These are phyloP conservation scores for Candida methanosorbosa DNA, from an alignment of 805 yeast species.

Conservation along the genomic window DNA sequence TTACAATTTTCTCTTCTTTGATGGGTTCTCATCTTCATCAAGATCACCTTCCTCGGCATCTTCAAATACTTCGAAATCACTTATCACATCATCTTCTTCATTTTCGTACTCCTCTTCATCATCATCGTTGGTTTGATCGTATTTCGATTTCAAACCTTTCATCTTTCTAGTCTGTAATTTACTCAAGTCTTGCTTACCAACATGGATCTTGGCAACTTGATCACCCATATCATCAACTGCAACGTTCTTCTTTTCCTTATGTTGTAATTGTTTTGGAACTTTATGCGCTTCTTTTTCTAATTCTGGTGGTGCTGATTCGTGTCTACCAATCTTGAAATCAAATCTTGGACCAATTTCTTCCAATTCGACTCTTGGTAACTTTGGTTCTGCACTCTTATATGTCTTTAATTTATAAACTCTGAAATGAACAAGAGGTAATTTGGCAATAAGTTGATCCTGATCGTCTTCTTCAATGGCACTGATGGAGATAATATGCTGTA, in stretches of 20 bases:
- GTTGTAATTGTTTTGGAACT: conserved; percentile 73
- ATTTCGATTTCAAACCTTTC: conserved; percentile 91
- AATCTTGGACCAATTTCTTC: conserved; percentile 95
- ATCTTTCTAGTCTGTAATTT: conserved; percentile 94
- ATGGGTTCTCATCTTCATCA: background rate
- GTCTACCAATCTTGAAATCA: conserved; percentile 87
- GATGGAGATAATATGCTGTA: conserved; percentile 82
- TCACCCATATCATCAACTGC: conserved; percentile 88
- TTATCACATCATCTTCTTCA: conserved; percentile 25
- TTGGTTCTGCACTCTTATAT: conserved; percentile 66
- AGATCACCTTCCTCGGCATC: conserved; percentile 5
- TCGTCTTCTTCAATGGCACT: conserved; percentile 72
- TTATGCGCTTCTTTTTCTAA: conserved; percentile 82
- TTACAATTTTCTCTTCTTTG: background rate
- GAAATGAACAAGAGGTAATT: conserved; percentile 76
- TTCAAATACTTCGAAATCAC: conserved; percentile 11
- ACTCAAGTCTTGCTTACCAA: conserved; percentile 88
- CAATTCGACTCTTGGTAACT: conserved; percentile 87
- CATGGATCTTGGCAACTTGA: conserved; percentile 91
- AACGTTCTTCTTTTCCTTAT: conserved; percentile 82
- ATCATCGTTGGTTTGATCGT: conserved; percentile 56
- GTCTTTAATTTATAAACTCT: conserved; percentile 86
- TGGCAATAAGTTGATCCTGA: conserved; percentile 47
- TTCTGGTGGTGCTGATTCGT: conserved; percentile 74
- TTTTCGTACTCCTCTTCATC: conserved; percentile 49